These are phyloP conservation scores for Phaeophleospora eucalypticola DNA, from an alignment of 2,329 filamentous ascomycete genomes.

Conservation along the genomic window DNA sequence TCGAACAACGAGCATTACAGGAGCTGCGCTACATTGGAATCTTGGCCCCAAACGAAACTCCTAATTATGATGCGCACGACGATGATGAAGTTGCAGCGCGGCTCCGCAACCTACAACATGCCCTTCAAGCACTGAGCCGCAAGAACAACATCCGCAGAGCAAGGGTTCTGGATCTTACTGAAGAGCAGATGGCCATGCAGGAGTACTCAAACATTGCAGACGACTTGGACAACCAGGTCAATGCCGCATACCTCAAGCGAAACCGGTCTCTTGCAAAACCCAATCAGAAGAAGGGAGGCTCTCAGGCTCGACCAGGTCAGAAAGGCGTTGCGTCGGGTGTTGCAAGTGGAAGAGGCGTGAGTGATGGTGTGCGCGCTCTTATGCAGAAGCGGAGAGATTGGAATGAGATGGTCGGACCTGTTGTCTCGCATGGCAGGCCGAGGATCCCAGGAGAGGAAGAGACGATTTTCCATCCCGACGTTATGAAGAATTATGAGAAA, in stretches of 20 bases:
- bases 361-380: conserved; percentile 82
- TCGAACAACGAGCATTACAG: conserved; percentile 87
- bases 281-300: conserved; percentile 71
- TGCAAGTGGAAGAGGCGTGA: conserved; percentile 71
- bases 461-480: conserved; percentile 68
- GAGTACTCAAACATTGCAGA: conserved; percentile 97
- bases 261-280: conserved; percentile 83
- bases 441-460: conserved; percentile 70
- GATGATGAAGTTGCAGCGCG: conserved; percentile 94
- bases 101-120: conserved; percentile 76
- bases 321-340: conserved; percentile 67
- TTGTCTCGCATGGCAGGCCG: conserved; percentile 79
- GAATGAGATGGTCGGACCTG: conserved; percentile 84
- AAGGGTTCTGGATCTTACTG: conserved; percentile 77
- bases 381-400: conserved; percentile 89
- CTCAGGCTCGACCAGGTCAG: conserved; percentile 49
- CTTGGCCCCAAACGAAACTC: conserved; percentile 57
- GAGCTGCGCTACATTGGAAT: conserved; percentile 90
- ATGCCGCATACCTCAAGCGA: conserved; percentile 91
- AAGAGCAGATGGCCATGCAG: conserved; percentile 91
- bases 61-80: conserved; percentile 82
- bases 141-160: conserved; percentile 88
- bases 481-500: conserved; percentile 71
- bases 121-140: conserved; percentile 77
- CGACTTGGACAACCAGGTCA: conserved; percentile 90